Base-by-base conservation (phyloP, 2,329 filamentous ascomycete genomes). In the Aquanectria penicillioides region DNA sequence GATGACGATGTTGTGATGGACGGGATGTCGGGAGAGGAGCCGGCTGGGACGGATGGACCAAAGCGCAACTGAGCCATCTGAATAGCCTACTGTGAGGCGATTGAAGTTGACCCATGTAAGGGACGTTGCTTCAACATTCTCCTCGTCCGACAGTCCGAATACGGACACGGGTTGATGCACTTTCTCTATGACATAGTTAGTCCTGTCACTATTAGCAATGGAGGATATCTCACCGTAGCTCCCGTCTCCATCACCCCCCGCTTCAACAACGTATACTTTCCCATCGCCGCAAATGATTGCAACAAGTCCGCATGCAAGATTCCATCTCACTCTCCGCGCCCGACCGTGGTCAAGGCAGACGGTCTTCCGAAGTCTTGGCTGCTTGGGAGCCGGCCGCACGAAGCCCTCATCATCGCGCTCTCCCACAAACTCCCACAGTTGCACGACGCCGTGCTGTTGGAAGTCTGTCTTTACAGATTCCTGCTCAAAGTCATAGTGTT, bases 101-200 rank as follows among this genome's bases (percentile, higher is more conserved):
- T 87, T 87, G 62, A 79, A 77, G 57, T 80, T 82, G 28, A 81
- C 72, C 85, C 85, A 88, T 10, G 83, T 77, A 49, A 87, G 77
- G 57, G 80, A 79, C 13, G 83, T 86, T 23, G 82, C 81, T 22
- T 78, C 75, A 34, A 85, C 73, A 38, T 75, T 74, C 53, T 80
- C 75, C 69, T 87, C 84, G 12, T 78, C 73, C 0, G 73, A 70
- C 5, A 85, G 73, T 15, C 72, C 74, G 12, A 87, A 74, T 0
- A 74, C 75, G 2, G 79, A 78, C 37, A 84, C 69, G 1, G 82
- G 77, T 2, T 75, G 64, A 10, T 81, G 68, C 3, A 85, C 69
- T 63, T 77, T 77, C 54, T 81, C 83, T 86, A 52, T 2, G 23
- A 34, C 12, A 29, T 15, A 11, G 51, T 76, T 64, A 75, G 72